A percentile compares a stretch with the other conserved stretches of the same genome.
Conservation (phyloP, 2,329 filamentous ascomycete species). For the Ophiostoma sp. region DNA sequence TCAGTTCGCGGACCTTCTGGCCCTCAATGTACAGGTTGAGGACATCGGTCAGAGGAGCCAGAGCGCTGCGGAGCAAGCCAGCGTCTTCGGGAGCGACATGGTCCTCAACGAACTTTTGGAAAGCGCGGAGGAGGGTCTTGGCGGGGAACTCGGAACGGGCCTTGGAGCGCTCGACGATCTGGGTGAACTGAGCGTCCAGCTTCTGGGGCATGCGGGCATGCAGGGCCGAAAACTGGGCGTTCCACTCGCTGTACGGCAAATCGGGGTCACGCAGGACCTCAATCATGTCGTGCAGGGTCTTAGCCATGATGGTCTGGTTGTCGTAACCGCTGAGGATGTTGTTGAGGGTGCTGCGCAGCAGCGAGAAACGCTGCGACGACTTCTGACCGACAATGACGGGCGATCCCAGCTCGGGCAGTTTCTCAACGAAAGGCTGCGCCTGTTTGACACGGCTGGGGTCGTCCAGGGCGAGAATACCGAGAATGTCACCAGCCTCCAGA, state of each 20-base stretch:
- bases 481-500: slow-evolving; percentile 94
- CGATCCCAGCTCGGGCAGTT: slow-evolving; percentile 81
- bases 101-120: slow-evolving; percentile 86
- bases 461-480: slow-evolving; percentile 94
- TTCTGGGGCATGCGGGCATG: slow-evolving; percentile 96
- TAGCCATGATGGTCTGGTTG: slow-evolving; percentile 93
- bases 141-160: slow-evolving; percentile 85
- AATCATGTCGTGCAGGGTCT: slow-evolving; percentile 84
- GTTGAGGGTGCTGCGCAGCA: slow-evolving; percentile 73
- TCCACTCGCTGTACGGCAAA: slow-evolving; percentile 95
- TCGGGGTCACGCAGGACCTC: slow-evolving; percentile 86
- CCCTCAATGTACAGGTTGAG: slow-evolving; percentile 82
- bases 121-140: slow-evolving; percentile 79
- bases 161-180: slow-evolving; percentile 82
- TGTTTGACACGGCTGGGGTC: slow-evolving; percentile 97
- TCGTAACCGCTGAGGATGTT: slow-evolving; percentile 94
- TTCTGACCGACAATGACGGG: slow-evolving; percentile 89
- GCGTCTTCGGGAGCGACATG: slow-evolving; percentile 73
- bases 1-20: slow-evolving; percentile 85
- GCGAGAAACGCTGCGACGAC: slow-evolving; percentile 80
- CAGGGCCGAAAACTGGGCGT: slow-evolving; percentile 91
- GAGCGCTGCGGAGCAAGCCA: slow-evolving; percentile 68
- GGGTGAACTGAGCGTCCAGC: slow-evolving; percentile 77
- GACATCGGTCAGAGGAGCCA: slow-evolving; percentile 75
- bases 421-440: slow-evolving; percentile 87